These are phyloP conservation scores for Phytophthora brassicae DNA, from an alignment of 352 stramenopile species.

Conservation along the genomic window DNA sequence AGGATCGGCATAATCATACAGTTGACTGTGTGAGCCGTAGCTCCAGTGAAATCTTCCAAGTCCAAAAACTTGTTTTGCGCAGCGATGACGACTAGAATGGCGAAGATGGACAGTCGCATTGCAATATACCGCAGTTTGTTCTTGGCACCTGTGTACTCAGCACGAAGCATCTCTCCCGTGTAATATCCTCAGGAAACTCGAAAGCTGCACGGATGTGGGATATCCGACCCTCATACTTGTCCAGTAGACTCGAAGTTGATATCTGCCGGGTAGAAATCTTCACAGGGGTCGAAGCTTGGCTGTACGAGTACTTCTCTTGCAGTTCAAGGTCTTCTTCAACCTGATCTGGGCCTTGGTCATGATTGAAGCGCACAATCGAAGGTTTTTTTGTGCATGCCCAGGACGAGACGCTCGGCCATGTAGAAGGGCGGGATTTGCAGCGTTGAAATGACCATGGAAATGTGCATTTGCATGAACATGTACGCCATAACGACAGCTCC, in stretches of 20 bases:
- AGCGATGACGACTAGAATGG: conserved; percentile 42
- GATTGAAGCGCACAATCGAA: conserved; percentile 22
- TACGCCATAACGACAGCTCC: conserved; percentile 25
- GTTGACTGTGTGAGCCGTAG: conserved; percentile 29
- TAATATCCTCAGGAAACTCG: conserved; percentile 31
- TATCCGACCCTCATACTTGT: conserved; percentile 26
- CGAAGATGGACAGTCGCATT: conserved; percentile 38
- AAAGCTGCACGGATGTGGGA: conserved; percentile 19
- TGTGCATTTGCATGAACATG: conserved; percentile 34
- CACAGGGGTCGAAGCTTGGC: conserved; percentile 21
- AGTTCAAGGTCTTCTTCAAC: conserved; percentile 25
- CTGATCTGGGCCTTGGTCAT: conserved; percentile 9
- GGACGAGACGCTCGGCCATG: conserved; percentile 28
- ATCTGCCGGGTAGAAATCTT: conserved; percentile 20
- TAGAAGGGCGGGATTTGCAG: conserved; percentile 26
- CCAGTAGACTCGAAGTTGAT: conserved; percentile 18
- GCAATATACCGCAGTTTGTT: conserved; percentile 45
- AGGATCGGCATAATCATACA: conserved; percentile 32
- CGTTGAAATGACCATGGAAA: conserved; percentile 25
- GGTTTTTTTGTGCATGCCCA: conserved; percentile 27
- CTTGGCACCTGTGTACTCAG: conserved; percentile 40
- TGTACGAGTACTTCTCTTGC: conserved; percentile 29
- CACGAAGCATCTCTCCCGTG: conserved; percentile 29
- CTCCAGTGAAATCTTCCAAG: conserved; percentile 28
- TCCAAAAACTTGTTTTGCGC: conserved; percentile 53